These are phyloP conservation scores for Botrytis aclada DNA, from an alignment of 2,329 filamentous ascomycete genomes.

Conservation along the genomic window DNA sequence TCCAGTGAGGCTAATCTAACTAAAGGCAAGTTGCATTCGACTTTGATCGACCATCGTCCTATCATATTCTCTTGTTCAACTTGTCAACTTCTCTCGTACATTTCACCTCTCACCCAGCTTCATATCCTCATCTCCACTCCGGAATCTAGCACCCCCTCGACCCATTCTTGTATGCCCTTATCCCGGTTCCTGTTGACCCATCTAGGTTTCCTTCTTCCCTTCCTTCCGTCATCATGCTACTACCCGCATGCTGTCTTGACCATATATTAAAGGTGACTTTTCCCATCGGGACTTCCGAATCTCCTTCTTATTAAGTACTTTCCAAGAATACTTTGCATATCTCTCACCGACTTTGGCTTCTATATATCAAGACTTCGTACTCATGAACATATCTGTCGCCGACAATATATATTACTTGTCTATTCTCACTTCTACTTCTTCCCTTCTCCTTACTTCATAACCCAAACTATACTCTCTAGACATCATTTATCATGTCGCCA, in stretches of 20 bases:
- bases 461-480: not conserved
- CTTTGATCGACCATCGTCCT: constrained; percentile 11
- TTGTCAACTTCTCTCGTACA: constrained; percentile 5
- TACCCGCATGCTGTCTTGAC: constrained; percentile 12
- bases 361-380: constrained; percentile 4
- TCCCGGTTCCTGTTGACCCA: constrained; percentile 8
- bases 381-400: constrained; percentile 5
- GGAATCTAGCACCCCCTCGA: constrained; percentile 7
- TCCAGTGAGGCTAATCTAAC: constrained; percentile 12
- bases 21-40: constrained; percentile 17
- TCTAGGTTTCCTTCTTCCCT: constrained; percentile 10
- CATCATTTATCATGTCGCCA: constrained; percentile 15
- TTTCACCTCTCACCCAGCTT: constrained; percentile 15
- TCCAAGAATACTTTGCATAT: not conserved
- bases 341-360: not conserved
- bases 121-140: constrained; percentile 19
- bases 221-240: constrained; percentile 16
- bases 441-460: not conserved
- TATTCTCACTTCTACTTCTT: not conserved
- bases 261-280: constrained; percentile 11
- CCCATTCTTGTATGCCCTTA: constrained; percentile 17
- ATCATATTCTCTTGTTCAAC: constrained; percentile 17
- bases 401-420: not conserved
- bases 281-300: not conserved
- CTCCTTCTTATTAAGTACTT: constrained; percentile 4